These are phyloP conservation scores for Favolaschia claudopus DNA, from an alignment of 768 basidiomycete genomes.

Conservation along the genomic window DNA sequence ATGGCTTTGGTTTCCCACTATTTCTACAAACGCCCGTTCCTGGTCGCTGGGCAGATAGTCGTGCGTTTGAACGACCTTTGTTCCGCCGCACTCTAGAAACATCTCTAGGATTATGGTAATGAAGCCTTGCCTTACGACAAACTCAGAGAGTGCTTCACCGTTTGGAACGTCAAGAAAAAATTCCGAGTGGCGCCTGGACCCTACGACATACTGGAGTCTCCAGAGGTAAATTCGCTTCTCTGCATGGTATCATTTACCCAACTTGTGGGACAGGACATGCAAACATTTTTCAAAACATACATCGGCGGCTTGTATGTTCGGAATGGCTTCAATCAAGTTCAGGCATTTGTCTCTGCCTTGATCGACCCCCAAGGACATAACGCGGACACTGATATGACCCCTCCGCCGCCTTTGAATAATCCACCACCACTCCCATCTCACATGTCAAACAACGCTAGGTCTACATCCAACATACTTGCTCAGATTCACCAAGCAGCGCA, in stretches of 20 bases:
- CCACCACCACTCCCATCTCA: constrained; percentile 19
- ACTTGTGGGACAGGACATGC: constrained; percentile 54
- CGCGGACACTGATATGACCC: constrained; percentile 24
- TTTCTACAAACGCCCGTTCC: constrained; percentile 53
- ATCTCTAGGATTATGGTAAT: constrained; percentile 32
- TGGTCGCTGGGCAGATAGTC: constrained; percentile 49
- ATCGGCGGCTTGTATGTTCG: constrained; percentile 73
- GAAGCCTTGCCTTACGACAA: constrained; percentile 46
- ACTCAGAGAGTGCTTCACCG: constrained; percentile 56
- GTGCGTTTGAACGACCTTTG: constrained; percentile 40
- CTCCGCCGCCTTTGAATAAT: constrained; percentile 9
- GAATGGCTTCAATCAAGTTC: constrained; percentile 55
- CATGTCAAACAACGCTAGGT: constrained; percentile 11
- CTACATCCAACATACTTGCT: constrained; percentile 33
- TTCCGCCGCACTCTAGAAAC: background rate
- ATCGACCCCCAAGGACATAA: constrained; percentile 55
- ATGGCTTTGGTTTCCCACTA: constrained; percentile 59
- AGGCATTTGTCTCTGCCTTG: constrained; percentile 66
- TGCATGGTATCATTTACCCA: background rate
- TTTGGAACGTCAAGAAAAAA: constrained; percentile 61
- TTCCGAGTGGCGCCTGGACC: constrained; percentile 56
- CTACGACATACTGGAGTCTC: constrained; percentile 41
- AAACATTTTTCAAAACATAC: constrained; percentile 64
- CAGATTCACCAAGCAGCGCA: constrained; percentile 61
- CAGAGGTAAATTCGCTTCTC: constrained; percentile 38